phyloP scores from a whole-genome alignment of 805 yeast species.

The Cyberlindnera saturnus region DNA sequence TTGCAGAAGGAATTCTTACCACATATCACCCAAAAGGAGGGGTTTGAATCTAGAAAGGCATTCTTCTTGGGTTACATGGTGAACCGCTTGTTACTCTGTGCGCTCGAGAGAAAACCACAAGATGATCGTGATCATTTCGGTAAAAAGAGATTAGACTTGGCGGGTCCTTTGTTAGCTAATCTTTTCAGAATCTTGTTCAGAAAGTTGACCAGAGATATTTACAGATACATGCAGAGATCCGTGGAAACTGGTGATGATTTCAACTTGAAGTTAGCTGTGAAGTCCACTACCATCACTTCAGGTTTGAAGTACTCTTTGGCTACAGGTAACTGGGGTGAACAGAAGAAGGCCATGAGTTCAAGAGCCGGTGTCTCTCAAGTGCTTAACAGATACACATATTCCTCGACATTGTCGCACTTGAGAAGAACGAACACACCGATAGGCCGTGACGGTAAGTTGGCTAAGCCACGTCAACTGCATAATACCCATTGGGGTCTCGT shows the following conservation, averaged over 20 bases:
- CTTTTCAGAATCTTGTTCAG: conserved; percentile 91
- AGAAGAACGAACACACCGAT: conserved; percentile 99
- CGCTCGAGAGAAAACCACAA: conserved; percentile 94
- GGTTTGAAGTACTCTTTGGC: conserved; percentile 97
- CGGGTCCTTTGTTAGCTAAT: conserved; percentile 95
- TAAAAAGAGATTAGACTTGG: conserved; percentile 95
- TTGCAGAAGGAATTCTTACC: conserved; percentile 94
- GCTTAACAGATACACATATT: conserved; percentile 93
- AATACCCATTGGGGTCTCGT: conserved; percentile 99
- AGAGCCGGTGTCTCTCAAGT: conserved; percentile 99
- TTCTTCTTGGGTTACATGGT: conserved; percentile 97
- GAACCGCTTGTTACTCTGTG: conserved; percentile 88
- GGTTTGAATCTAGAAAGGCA: conserved; percentile 94
- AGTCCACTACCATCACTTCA: conserved; percentile 93
- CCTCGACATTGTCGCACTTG: conserved; percentile 97
- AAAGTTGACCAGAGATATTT: conserved; percentile 93
- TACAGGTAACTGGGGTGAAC: conserved; percentile 99
- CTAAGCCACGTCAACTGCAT: conserved; percentile 98
- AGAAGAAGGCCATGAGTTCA: conserved; percentile 97
- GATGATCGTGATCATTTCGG: conserved; percentile 99
- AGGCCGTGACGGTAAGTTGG: conserved; percentile 98
- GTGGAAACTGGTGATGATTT: conserved; percentile 97
- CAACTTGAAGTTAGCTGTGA: conserved; percentile 92
- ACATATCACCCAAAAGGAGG: conserved; percentile 95
- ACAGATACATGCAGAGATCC: conserved; percentile 97